Base-by-base conservation (phyloP, 805 yeast species). In the Teunomyces barrocoloradensis region DNA sequence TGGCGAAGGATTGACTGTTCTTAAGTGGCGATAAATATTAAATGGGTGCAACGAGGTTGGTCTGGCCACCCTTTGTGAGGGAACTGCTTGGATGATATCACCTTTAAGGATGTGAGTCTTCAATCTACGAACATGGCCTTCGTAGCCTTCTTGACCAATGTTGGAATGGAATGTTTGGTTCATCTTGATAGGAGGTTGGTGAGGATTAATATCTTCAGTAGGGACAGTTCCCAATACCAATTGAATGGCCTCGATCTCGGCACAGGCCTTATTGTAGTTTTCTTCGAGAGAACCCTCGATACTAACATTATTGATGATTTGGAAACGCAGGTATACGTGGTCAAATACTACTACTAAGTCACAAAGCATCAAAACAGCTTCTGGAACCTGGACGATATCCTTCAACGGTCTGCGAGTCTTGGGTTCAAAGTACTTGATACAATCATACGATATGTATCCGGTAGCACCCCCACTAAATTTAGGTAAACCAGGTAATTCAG, bases 1-100 rank as follows among this genome's bases (percentile, higher is more conserved):
- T 23, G 99, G 99, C 2, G 97, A 89, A 9, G 99, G 99, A 68
- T 94, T 94, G 42, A 94, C 97, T 0, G 96, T 87, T 63, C 99
- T 80, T 58, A 94, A 77, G 62, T 92, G 97, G 56, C 96, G 85
- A 71, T 92, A 94, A 41, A 94, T 87, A 69, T 94, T 94, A 78
- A 94, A 94, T 1, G 99, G 98, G 65, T 94, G 98, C 57, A 94
- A 74, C 3, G 90, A 82, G 0, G 99, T 94, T 32, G 96, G 97
- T 67, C 97, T 84, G 4, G 96, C 89, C 23, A 94, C 90, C 62
- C 99, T 80, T 74, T 94, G 99, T 1, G 97, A 91, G 5, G 99
- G 99, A 20, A 94, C 99, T 1, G 96, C 97, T 69, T 94, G 99
- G 70, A 94, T 87, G 48, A 94, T 89, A 61, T 94, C 98, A 49